Evolutionary conservation across 2,329 filamentous ascomycete species (phyloP).

Genomic region (Iodosphaeria phyllophila): DNA sequence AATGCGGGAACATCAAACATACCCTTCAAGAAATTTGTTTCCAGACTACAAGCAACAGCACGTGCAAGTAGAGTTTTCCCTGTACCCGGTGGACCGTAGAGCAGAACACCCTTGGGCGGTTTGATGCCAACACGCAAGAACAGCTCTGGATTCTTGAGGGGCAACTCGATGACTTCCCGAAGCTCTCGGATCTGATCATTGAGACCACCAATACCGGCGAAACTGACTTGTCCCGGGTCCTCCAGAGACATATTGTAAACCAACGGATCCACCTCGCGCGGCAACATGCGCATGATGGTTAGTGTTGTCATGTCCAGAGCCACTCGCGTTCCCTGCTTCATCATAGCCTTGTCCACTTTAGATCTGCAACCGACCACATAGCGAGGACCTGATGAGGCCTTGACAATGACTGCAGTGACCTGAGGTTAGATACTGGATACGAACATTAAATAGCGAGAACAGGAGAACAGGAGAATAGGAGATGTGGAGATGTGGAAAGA

Average conservation of each 20-base stretch:
- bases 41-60: conserved; percentile 86
- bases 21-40: conserved; percentile 98
- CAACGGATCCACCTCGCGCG: conserved; percentile 90
- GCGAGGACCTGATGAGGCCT: conserved; percentile 88
- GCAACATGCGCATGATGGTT: conserved; percentile 99
- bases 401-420: conserved; percentile 79
- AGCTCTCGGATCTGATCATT: conserved; percentile 98
- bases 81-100: conserved; percentile 92
- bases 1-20: conserved; percentile 8
- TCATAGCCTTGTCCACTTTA: conserved; percentile 91
- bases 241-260: conserved; percentile 99
- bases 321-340: conserved; percentile 96
- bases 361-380: conserved; percentile 97
- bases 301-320: conserved; percentile 98
- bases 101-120: conserved; percentile 87
- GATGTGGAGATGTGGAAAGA: background rate
- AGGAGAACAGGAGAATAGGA: background rate
- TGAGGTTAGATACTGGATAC: background rate
- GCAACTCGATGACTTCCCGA: conserved; percentile 92
- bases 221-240: conserved; percentile 93
- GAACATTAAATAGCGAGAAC: background rate
- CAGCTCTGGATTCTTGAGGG: conserved; percentile 94
- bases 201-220: conserved; percentile 89
- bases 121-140: conserved; percentile 97
- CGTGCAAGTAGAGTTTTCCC: conserved; percentile 90